Conservation (phyloP, 257 asterid species). For the Solanum lycopersicoides region DNA sequence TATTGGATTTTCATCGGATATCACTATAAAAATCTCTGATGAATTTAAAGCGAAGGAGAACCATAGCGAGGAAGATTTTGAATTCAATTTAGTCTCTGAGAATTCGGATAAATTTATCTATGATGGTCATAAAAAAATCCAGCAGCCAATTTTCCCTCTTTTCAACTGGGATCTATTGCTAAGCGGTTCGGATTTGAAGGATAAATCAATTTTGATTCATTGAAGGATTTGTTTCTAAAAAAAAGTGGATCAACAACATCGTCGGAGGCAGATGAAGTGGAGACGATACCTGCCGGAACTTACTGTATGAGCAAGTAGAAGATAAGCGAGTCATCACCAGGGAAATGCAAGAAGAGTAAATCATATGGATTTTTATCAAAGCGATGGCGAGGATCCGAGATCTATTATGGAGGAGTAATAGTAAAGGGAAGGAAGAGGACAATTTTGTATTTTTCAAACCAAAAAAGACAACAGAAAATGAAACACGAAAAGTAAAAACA, state of each 20-base stretch:
- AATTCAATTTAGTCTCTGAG: constrained; percentile 39
- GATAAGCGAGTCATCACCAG: not conserved
- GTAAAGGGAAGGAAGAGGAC: constrained; percentile 9
- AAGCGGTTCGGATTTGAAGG: not conserved
- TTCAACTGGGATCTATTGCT: constrained; percentile 17
- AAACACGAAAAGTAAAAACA: not conserved
- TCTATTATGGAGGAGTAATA: constrained; percentile 8
- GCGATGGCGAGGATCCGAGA: constrained; percentile 9
- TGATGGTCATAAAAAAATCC: constrained; percentile 15
- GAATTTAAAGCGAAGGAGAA: not conserved
- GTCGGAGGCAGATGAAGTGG: constrained; percentile 4
- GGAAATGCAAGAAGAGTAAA: constrained; percentile 8
- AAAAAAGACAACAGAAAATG: not conserved
- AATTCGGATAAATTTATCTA: constrained; percentile 9
- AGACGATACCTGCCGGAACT: constrained; percentile 8
- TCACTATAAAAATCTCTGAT: not conserved
- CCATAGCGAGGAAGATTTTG: constrained; percentile 47
- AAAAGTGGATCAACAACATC: constrained; percentile 1
- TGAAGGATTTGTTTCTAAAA: constrained; percentile 11
- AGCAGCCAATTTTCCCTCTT: constrained; percentile 17
- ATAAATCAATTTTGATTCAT: constrained; percentile 6
- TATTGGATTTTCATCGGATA: not conserved
- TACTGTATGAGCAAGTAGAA: constrained; percentile 22
- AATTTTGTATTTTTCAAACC: constrained; percentile 1
- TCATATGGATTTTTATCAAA: constrained; percentile 9